Evolutionary conservation across 257 asterid genomes (phyloP).

Genomic region (Primulina tabacum): DNA sequence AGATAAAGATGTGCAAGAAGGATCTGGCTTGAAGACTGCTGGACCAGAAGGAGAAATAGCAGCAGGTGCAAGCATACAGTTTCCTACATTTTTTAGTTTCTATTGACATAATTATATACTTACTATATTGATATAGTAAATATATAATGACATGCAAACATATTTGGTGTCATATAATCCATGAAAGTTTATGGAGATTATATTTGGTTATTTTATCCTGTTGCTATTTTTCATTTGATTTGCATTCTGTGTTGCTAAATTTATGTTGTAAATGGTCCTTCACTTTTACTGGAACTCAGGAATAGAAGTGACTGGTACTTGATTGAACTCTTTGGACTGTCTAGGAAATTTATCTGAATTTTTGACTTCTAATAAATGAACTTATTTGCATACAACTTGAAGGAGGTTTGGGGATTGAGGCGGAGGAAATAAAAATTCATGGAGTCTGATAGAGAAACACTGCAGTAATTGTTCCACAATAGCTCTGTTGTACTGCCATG

Average conservation of each 20-base stretch:
- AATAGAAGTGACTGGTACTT: slow-evolving; percentile 3
- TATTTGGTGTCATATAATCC: background rate
- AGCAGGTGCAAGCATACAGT: slow-evolving; percentile 48
- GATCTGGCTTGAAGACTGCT: slow-evolving; percentile 57
- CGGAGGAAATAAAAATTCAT: too few species aligned
- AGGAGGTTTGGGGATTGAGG: background rate
- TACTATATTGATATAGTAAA: slow-evolving; percentile 7
- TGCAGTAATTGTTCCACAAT: background rate
- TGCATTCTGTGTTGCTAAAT: too few species aligned
- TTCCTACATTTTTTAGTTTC: background rate
- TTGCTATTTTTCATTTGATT: background rate
- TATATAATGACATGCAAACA: background rate
- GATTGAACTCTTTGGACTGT: background rate
- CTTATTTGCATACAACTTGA: slow-evolving; percentile 14
- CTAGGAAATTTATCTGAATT: slow-evolving; percentile 1
- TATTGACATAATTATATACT: background rate
- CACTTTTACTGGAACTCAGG: background rate
- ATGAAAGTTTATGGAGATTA: background rate
- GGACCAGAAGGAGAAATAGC: slow-evolving; percentile 82
- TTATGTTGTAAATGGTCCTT: background rate
- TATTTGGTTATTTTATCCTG: background rate
- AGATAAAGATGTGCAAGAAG: slow-evolving; percentile 66
- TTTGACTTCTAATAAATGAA: background rate
- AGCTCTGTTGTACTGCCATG: background rate
- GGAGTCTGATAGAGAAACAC: background rate